Base-by-base conservation (phyloP, 2,329 filamentous ascomycete genomes). In the Fulvia fulva region DNA sequence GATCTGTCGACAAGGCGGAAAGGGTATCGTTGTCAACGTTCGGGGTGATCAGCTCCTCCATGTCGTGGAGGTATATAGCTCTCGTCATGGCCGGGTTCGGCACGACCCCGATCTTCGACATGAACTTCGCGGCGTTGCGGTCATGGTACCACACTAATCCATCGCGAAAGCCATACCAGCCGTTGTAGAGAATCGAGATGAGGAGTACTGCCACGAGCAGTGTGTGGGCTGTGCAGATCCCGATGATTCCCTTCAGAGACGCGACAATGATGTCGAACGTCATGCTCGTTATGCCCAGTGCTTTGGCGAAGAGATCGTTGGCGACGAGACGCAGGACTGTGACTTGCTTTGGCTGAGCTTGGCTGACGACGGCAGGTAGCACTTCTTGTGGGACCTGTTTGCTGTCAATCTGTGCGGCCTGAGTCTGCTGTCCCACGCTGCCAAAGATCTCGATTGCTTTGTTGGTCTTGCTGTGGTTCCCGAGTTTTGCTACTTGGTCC, bases 111-210 rank as follows among this genome's bases (percentile, higher is more conserved):
- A 97, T 77, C 12, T 87, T 81, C 32, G 80, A 79, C 91, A 99
- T 94, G 73, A 93, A 96, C 43, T 81, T 86, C 16, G 82, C 83
- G 1, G 92, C 91, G 59, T 84, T 87, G 57, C 91, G 84, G 75
- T 97, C 93, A 47, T 84, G 81, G 88, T 90, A 96, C 91, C 91
- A 97, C 1, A 83, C 80, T 67, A 86, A 85, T 6, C 84, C 83
- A 70, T 90, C 86, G 62, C 87, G 84, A 12, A 88, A 89, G 0
- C 89, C 86, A 69, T 92, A 85, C 65, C 91, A 81, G 22, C 88
- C 74, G 69, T 97, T 97, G 51, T 85, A 81, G 11, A 90, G 68
- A 12, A 85, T 74, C 69, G 91, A 97, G 28, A 88, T 67, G 0
- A 80, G 77, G 19, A 97, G 79, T 14, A 93, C 71, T 2, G 80